Percentiles rank a stretch among this genome's conserved stretches.
phyloP scores from a whole-genome alignment of 768 basidiomycete genomes.

The Panaeolus cyanescens region DNA sequence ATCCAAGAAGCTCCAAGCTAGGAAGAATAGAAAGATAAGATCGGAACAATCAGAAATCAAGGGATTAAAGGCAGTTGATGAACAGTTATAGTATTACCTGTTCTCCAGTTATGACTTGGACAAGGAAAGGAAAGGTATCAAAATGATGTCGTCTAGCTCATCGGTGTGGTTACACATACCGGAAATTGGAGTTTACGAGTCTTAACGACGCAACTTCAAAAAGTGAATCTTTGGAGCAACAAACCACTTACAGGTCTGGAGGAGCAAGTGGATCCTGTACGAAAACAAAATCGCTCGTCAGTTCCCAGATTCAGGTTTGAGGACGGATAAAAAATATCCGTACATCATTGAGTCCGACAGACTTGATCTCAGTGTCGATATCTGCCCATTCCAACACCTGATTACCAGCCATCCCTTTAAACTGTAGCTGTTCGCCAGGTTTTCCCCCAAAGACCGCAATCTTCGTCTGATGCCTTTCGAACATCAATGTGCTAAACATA shows the following conservation, averaged over 20 bases:
- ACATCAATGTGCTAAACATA: conserved; percentile 64
- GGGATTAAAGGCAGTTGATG: no score
- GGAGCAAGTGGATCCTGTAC: conserved; percentile 42
- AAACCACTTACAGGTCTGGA: conserved; percentile 40
- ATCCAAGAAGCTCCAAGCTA: conserved; percentile 47
- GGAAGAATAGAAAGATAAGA: not conserved
- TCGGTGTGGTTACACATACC: conserved; percentile 27
- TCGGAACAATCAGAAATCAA: not conserved
- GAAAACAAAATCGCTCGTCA: not conserved
- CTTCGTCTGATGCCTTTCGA: conserved; percentile 52
- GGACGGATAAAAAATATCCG: conserved; percentile 13
- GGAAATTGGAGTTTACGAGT: conserved; percentile 44
- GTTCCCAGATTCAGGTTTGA: not conserved
- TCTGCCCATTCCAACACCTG: conserved; percentile 65
- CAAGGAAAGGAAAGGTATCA: not conserved
- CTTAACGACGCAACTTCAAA: conserved; percentile 18
- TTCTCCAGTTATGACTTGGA: conserved; percentile 49
- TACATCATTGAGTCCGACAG: conserved; percentile 51
- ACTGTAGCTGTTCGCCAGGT: conserved; percentile 50
- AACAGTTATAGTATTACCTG: conserved; percentile 30
- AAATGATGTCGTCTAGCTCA: not conserved
- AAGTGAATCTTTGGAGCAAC: not conserved
- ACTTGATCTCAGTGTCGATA: conserved; percentile 63
- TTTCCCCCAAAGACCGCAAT: conserved; percentile 61
- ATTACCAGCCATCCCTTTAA: conserved; percentile 63